A percentile compares a stretch with the other conserved stretches of the same genome.
Evolutionary conservation across 148 eudicot species (phyloP).

Genomic region (Mesembryanthemum crystallinum): DNA sequence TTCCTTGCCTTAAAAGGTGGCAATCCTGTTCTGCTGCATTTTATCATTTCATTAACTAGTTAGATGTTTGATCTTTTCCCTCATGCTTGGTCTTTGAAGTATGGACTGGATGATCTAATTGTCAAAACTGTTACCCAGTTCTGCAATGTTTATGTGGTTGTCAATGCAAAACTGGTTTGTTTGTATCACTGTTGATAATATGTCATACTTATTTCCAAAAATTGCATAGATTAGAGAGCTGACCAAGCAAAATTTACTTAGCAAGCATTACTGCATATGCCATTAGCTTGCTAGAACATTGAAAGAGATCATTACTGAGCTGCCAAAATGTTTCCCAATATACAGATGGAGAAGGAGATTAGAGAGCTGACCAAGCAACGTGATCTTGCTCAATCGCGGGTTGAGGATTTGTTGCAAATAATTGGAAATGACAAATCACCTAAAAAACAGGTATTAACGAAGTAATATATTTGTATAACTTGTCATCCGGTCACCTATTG

Average conservation of each 20-base stretch:
- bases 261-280: neutral
- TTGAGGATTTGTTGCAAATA: conserved; percentile 62
- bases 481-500: neutral
- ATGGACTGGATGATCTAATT: neutral
- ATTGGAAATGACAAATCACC: conserved; percentile 51
- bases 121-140: neutral
- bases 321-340: neutral
- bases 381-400: conserved; percentile 75
- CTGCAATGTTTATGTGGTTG: neutral
- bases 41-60: neutral
- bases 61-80: neutral
- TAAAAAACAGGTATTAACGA: conserved; percentile 35
- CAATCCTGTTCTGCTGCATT: neutral
- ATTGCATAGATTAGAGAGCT: neutral
- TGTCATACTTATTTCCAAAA: neutral
- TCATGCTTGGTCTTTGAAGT: neutral
- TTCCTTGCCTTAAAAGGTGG: too few relatives aligned
- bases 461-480: neutral
- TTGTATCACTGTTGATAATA: neutral
- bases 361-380: conserved; percentile 70
- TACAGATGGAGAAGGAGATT: conserved; percentile 82
- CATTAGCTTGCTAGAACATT: neutral
- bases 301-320: conserved; percentile 1
- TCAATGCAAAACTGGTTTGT: neutral
- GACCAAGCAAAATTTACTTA: too few relatives aligned